A percentile compares a stretch with the other conserved stretches of the same genome.
Conservation (phyloP, 352 stramenopile genomes). For the Pythium apleroticum region DNA sequence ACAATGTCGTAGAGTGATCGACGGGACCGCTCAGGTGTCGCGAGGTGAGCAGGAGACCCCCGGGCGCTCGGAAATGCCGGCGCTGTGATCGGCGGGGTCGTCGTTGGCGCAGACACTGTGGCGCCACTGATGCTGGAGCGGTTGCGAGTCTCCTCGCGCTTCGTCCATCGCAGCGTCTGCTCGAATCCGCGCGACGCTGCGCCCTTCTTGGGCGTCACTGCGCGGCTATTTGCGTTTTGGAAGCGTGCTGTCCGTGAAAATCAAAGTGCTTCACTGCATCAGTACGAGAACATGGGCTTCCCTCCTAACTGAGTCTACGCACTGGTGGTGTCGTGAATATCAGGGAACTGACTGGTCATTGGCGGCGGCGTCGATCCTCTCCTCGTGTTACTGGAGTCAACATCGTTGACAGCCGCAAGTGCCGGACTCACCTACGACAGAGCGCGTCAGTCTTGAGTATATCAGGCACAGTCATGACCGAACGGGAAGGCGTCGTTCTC, state of each 20-base stretch:
- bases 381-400: not conserved
- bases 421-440: slow-evolving; percentile 2
- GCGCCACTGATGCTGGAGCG: slow-evolving; percentile 7
- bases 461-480: not conserved
- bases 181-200: slow-evolving; percentile 36
- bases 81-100: slow-evolving; percentile 1
- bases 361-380: slow-evolving; percentile 8
- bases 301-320: slow-evolving; percentile 10
- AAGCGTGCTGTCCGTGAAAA: not conserved
- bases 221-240: not conserved
- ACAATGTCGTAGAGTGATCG: slow-evolving; percentile 28
- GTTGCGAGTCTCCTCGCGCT: slow-evolving; percentile 32
- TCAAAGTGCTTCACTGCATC: not conserved
- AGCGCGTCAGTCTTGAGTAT: not conserved
- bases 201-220: slow-evolving; percentile 26
- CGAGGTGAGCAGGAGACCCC: not conserved
- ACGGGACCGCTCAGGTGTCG: slow-evolving; percentile 5
- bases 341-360: slow-evolving; percentile 43
- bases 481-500: not conserved
- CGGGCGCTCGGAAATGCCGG: slow-evolving; percentile 11
- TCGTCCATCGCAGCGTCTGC: slow-evolving; percentile 52
- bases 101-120: not conserved
- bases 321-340: slow-evolving; percentile 39
- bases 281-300: not conserved
- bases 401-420: not conserved